phyloP scores from a whole-genome alignment of 768 basidiomycete genomes.

The Rhodotorula babjevae region DNA sequence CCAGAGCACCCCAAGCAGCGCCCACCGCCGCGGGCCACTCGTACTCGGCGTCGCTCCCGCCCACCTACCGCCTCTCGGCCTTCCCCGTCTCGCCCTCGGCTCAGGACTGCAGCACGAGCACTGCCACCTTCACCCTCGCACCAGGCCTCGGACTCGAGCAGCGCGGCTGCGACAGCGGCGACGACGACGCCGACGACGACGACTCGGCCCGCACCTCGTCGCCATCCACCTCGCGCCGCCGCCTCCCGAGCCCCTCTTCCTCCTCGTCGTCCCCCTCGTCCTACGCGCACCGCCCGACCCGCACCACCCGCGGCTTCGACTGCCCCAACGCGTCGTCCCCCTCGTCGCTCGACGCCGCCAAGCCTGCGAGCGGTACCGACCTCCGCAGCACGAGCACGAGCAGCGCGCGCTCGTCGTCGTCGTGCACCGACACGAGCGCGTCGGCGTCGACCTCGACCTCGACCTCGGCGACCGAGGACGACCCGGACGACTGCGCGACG shows the following conservation, averaged over 20 bases:
- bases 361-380: background rate
- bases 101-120: background rate
- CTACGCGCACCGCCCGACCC: background rate
- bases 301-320: background rate
- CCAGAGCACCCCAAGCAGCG: background rate
- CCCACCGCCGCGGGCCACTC: background rate
- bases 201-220: too few species aligned
- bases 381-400: too few species aligned
- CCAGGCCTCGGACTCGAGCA: background rate
- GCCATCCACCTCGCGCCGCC: too few species aligned
- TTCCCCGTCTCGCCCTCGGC: constrained; percentile 22
- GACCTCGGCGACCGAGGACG: background rate
- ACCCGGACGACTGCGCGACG: background rate
- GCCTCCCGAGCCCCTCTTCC: too few species aligned
- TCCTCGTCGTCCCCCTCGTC: background rate
- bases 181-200: background rate
- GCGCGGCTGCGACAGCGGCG: background rate
- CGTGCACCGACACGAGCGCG: background rate
- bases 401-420: background rate
- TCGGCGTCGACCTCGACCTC: background rate
- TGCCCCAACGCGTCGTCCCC: background rate
- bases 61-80: constrained; percentile 9
- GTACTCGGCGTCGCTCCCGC: constrained; percentile 13
- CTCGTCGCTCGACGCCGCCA: background rate
- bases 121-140: background rate